Conservation (phyloP, 2,329 filamentous ascomycete species). For the Dothistroma septosporum region DNA sequence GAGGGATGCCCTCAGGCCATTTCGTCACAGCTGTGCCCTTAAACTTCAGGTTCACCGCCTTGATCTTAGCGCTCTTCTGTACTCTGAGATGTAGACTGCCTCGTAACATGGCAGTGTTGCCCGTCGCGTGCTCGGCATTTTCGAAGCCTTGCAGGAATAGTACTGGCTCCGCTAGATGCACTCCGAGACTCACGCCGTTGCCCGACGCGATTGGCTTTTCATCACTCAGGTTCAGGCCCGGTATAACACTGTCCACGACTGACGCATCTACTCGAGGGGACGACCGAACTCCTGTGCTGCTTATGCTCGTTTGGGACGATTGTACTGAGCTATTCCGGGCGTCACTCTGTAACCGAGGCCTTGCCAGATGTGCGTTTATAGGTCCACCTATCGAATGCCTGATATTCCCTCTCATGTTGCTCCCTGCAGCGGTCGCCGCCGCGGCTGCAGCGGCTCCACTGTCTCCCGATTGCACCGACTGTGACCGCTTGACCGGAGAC, state of each 20-base stretch:
- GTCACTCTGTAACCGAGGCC: conserved; percentile 41
- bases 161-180: conserved; percentile 73
- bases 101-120: conserved; percentile 75
- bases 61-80: conserved; percentile 87
- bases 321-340: conserved; percentile 34
- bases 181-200: conserved; percentile 69
- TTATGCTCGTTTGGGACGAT: conserved; percentile 14
- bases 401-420: conserved; percentile 39
- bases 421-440: conserved; percentile 11
- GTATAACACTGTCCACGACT: conserved; percentile 25
- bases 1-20: conserved; percentile 94
- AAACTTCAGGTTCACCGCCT: conserved; percentile 82
- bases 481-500: conserved; percentile 27
- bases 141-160: conserved; percentile 77
- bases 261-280: conserved; percentile 19
- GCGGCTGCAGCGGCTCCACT: conserved; percentile 14
- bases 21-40: conserved; percentile 81
- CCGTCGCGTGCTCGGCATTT: conserved; percentile 59
- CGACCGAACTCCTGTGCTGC: conserved; percentile 10
- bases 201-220: conserved; percentile 73
- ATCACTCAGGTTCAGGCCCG: conserved; percentile 36
- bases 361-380: conserved; percentile 36
- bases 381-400: conserved; percentile 41
- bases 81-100: conserved; percentile 78
- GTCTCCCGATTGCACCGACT: conserved; percentile 21